phyloP scores from a whole-genome alignment of 1,139 yeast genomes.

The Yamadazyma membranifaciens region DNA sequence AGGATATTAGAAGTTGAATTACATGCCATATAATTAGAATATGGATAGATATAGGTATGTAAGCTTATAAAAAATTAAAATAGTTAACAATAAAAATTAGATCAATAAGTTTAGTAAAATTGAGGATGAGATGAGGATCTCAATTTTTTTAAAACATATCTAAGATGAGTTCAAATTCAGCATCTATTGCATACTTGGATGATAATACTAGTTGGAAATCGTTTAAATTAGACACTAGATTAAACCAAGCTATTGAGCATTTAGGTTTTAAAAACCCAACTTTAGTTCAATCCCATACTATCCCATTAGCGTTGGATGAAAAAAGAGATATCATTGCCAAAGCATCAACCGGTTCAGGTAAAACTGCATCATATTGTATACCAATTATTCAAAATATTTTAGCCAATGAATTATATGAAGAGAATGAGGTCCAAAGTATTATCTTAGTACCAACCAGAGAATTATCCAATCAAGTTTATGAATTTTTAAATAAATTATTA shows the following conservation, averaged over 20 bases:
- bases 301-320: constrained; percentile 85
- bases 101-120: not conserved
- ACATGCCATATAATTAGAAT: too few relatives aligned
- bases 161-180: constrained; percentile 29
- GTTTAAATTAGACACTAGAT: constrained; percentile 73
- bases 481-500: constrained; percentile 66
- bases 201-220: constrained; percentile 70
- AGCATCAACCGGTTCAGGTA: constrained; percentile 90
- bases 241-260: constrained; percentile 79
- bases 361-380: constrained; percentile 79
- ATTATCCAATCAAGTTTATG: constrained; percentile 77
- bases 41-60: too few relatives aligned
- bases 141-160: constrained; percentile 2
- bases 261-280: constrained; percentile 87
- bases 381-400: constrained; percentile 75
- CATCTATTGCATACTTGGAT: constrained; percentile 66
- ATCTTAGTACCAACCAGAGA: constrained; percentile 85
- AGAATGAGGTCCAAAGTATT: constrained; percentile 46
- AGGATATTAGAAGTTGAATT: too few relatives aligned
- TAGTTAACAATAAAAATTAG: not conserved
- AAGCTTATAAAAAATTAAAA: too few relatives aligned
- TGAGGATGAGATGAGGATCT: constrained; percentile 10
- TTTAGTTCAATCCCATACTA: constrained; percentile 85
- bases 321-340: constrained; percentile 84
- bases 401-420: constrained; percentile 22